Conservation (phyloP, 2,329 filamentous ascomycete genomes). For the Pleochaeta shiraiana region DNA sequence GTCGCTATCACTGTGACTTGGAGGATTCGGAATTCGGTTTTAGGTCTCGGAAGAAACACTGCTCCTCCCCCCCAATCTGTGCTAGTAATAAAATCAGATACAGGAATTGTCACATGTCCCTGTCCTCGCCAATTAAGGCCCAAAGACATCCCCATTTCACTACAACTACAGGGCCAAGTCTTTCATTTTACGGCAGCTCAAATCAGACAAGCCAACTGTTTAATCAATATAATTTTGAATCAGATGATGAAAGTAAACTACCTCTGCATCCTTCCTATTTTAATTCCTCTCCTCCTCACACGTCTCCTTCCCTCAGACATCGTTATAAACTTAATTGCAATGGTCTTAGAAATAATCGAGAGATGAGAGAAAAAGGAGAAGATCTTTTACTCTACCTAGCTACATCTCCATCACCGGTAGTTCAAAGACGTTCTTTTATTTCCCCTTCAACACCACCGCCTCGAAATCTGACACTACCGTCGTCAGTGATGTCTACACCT, state of each 20-base stretch:
- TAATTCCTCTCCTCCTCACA: constrained; percentile 65
- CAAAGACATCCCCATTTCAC: constrained; percentile 55
- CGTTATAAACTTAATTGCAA: too few relatives aligned
- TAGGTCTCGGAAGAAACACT: constrained; percentile 40
- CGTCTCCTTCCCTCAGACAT: constrained; percentile 36
- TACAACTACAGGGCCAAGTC: constrained; percentile 43
- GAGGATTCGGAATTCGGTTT: constrained; percentile 30
- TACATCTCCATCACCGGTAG: neutral
- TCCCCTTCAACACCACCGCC: constrained; percentile 23
- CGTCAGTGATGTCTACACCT: neutral
- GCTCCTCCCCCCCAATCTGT: constrained; percentile 30
- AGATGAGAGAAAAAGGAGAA: too few relatives aligned
- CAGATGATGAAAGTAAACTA: constrained; percentile 63
- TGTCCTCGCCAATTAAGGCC: constrained; percentile 72
- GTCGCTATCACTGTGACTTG: constrained; percentile 37
- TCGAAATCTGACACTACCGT: neutral
- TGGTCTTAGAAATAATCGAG: too few relatives aligned
- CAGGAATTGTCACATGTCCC: too few relatives aligned
- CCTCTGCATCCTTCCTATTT: constrained; percentile 54
- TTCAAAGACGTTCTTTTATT: too few relatives aligned
- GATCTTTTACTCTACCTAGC: constrained; percentile 15
- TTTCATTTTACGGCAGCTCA: constrained; percentile 52
- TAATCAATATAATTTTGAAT: constrained; percentile 19
- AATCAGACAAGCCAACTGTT: constrained; percentile 15
- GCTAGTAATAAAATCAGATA: too few relatives aligned